Base-by-base conservation (phyloP, 31 red algal species). In the Asparagopsis taxiformis region DNA sequence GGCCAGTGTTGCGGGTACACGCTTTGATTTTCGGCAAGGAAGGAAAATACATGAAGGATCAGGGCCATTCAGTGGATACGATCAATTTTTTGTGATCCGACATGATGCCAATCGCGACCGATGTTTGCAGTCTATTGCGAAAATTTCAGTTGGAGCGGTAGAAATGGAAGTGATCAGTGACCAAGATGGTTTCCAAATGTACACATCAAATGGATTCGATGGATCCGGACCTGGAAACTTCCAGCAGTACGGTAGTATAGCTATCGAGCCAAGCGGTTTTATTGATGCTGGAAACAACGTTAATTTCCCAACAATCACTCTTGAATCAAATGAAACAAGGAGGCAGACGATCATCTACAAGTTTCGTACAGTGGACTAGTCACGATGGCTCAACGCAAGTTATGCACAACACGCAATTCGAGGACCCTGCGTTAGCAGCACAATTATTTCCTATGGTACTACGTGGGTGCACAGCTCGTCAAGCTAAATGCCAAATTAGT, bases 131-230 rank as follows among this genome's bases (percentile, higher is more conserved):
- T 55, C 69, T 13, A 16, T 80, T 56, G 48, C 59, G 1, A 64
- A 73, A 10, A 33, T 93, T 9, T 10, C 28, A 19, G 50, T 35
- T 24, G 56, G 48, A 35, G 59, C 36, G 2, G 82, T 76, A 4
- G 11, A 60, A 61, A 39, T 93, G 57, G 65, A 79, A 59, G 68
- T 86, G n/a, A 53, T 53, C 8, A 93, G 73, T 37, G 62, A 93
- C 41, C 90, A 93, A 62, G 82, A 53, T 11, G 90, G 90, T 25
- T 82, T 86, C 51, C 90, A 93, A 50, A 37, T 93, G 50, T 93
- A 93, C 33, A 93, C 90, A 29, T 65, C 76, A 7, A 90, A 90
- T 21, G 65, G 59, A 7, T 90, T 68, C 53, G 30, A 50, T 39
- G 68, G 82, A 3, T 2, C 17, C 0, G 70, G 34, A 34, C 37